These are phyloP conservation scores for Clarkia xantiana DNA, from an alignment of 345 rosid species.

Conservation along the genomic window DNA sequence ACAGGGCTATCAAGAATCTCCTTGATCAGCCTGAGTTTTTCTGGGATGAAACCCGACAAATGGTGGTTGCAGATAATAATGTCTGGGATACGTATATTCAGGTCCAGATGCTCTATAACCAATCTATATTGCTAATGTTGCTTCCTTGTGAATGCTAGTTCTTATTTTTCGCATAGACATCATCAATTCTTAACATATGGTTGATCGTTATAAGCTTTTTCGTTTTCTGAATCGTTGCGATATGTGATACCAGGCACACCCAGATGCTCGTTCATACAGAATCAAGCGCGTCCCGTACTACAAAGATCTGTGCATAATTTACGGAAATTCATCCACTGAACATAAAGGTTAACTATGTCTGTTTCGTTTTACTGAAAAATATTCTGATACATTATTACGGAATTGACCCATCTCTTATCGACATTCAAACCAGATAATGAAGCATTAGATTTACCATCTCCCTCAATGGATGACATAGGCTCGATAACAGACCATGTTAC, in stretches of 20 bases:
- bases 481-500: constrained; percentile 4
- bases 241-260: constrained; percentile 26
- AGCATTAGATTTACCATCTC: constrained; percentile 11
- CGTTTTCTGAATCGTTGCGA: not conserved
- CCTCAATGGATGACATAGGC: constrained; percentile 14
- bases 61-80: constrained; percentile 47
- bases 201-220: not conserved
- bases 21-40: constrained; percentile 43
- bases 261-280: constrained; percentile 47
- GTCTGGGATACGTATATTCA: constrained; percentile 65
- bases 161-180: not conserved
- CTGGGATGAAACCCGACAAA: constrained; percentile 57
- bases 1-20: constrained; percentile 41
- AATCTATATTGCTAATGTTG: not conserved
- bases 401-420: not conserved
- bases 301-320: constrained; percentile 47
- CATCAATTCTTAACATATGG: too few relatives aligned
- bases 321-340: constrained; percentile 30
- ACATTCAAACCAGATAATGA: constrained; percentile 15
- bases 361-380: not conserved
- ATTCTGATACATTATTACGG: not conserved
- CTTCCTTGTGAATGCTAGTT: not conserved
- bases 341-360: constrained; percentile 28
- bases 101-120: constrained; percentile 25
- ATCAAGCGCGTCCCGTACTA: constrained; percentile 57